A percentile compares a stretch with the other conserved stretches of the same genome.
Evolutionary conservation across 176 grass and related monocot genomes (phyloP).

Genomic region (Rhipidocladum racemiflorum): DNA sequence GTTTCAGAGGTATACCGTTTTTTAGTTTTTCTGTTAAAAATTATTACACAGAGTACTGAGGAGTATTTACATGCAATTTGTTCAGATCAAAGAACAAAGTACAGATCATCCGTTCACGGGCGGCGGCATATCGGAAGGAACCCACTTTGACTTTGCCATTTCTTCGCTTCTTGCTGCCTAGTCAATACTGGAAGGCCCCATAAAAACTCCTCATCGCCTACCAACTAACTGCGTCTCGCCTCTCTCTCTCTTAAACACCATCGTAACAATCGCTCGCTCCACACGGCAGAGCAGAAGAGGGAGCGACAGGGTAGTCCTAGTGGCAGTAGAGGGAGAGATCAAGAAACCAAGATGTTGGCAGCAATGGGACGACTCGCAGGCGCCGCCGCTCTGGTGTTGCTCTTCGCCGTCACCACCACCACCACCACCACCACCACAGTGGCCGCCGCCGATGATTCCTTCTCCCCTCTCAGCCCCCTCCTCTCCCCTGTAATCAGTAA

Average conservation of each 20-base stretch:
- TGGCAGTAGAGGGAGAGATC: neutral
- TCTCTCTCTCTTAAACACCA: constrained; percentile 11
- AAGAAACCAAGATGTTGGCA: neutral
- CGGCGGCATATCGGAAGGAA: neutral
- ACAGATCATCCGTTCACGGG: neutral
- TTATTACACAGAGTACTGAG: no score
- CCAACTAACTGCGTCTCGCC: constrained; percentile 8
- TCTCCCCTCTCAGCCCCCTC: constrained; percentile 59
- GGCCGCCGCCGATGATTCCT: constrained; percentile 51
- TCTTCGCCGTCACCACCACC: constrained; percentile 9
- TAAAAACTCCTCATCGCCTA: constrained; percentile 20
- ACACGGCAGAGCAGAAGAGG: neutral
- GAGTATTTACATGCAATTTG: neutral
- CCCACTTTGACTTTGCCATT: constrained; percentile 22
- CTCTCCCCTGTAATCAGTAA: constrained; percentile 63
- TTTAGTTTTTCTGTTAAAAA: no score
- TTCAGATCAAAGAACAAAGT: neutral
- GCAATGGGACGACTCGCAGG: neutral
- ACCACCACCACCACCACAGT: neutral
- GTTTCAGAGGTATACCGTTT: no score
- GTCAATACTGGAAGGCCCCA: constrained; percentile 24
- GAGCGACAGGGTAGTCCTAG: neutral
- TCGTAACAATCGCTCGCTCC: constrained; percentile 27
- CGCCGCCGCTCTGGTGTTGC: constrained; percentile 13
- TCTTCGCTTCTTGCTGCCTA: neutral